Evolutionary conservation across 2,329 filamentous ascomycete genomes (phyloP).

Genomic region (Mollisia scopiformis): DNA sequence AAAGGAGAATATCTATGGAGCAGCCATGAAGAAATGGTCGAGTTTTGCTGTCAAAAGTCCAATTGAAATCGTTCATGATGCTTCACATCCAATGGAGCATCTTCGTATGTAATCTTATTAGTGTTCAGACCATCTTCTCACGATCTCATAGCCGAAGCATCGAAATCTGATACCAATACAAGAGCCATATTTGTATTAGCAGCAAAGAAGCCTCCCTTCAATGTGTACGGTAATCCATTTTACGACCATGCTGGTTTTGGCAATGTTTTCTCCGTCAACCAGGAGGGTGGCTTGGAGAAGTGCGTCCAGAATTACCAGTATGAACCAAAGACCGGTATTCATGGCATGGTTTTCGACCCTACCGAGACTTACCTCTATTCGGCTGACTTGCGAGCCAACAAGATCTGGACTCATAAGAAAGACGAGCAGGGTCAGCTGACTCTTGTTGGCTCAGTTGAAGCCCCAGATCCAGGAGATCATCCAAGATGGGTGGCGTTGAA

Average conservation of each 20-base stretch:
- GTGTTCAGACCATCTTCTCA: not conserved
- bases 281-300: constrained; percentile 57
- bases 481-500: constrained; percentile 89
- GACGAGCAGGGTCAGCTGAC: constrained; percentile 62
- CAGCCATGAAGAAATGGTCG: constrained; percentile 93
- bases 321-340: constrained; percentile 70
- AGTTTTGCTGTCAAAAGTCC: constrained; percentile 78
- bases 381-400: constrained; percentile 76
- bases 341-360: constrained; percentile 82
- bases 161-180: constrained; percentile 74
- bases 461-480: constrained; percentile 73
- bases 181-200: constrained; percentile 88
- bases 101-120: constrained; percentile 60
- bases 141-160: constrained; percentile 56
- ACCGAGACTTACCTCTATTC: constrained; percentile 77
- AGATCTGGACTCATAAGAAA: constrained; percentile 84
- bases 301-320: constrained; percentile 77
- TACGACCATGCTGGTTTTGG: constrained; percentile 84
- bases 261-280: constrained; percentile 71
- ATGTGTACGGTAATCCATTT: constrained; percentile 88
- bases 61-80: constrained; percentile 74
- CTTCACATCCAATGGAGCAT: constrained; percentile 75
- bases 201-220: constrained; percentile 75
- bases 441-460: constrained; percentile 73
- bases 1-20: constrained; percentile 84